phyloP scores from a whole-genome alignment of 176 grass and related monocot species.

The Leersia perrieri region DNA sequence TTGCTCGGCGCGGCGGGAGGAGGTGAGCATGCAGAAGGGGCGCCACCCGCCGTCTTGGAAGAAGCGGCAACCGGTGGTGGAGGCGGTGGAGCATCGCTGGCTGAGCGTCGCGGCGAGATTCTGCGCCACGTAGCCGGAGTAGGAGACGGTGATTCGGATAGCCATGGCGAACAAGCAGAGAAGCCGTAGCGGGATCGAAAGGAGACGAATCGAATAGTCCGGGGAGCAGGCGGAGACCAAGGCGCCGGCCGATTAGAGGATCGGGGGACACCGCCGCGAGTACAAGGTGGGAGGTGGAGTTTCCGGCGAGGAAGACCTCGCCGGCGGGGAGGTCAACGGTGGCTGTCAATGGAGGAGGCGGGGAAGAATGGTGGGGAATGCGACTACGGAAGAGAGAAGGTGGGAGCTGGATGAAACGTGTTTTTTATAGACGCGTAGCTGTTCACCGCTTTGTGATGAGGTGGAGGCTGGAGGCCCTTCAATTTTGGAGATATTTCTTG shows the following conservation, averaged over 20 bases:
- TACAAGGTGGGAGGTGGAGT: neutral
- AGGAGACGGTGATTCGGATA: constrained; percentile 83
- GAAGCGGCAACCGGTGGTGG: constrained; percentile 41
- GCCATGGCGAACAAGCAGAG: constrained; percentile 65
- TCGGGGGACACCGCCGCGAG: neutral
- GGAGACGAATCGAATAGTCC: constrained; percentile 28
- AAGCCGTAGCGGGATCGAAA: constrained; percentile 44
- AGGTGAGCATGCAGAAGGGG: constrained; percentile 60
- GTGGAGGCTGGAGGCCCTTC: neutral
- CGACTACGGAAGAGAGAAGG: neutral
- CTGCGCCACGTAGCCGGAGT: constrained; percentile 85
- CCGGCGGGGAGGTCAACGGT: constrained; percentile 43
- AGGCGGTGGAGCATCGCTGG: constrained; percentile 35
- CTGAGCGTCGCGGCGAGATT: constrained; percentile 47
- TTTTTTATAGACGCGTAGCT: constrained; percentile 38
- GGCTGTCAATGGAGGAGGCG: constrained; percentile 33
- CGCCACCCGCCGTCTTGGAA: constrained; percentile 52
- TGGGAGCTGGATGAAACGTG: neutral
- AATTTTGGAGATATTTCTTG: constrained; percentile 9
- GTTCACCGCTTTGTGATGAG: constrained; percentile 3
- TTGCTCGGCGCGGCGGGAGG: constrained; percentile 35
- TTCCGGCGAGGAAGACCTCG: constrained; percentile 33
- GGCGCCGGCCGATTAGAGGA: neutral
- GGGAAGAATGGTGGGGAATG: neutral
- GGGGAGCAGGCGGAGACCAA: neutral